Evolutionary conservation across 2,329 filamentous ascomycete species (phyloP), one percentile per base, ranked within the genome.

Genomic region (Scortechinia acanthostroma): DNA sequence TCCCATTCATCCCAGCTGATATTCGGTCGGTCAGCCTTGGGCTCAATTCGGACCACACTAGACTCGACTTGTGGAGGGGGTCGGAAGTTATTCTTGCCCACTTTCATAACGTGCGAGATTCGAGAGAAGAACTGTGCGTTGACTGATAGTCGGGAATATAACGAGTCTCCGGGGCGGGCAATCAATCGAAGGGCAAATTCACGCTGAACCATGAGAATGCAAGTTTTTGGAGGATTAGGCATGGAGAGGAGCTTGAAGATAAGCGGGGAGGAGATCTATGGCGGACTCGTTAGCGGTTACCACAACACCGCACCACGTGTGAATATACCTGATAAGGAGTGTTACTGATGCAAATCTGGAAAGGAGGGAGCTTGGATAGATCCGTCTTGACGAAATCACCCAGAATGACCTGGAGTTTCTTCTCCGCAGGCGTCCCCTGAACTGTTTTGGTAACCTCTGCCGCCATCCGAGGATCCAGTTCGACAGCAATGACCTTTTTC

Each of bases 1-100:
- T 97, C 91, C 84, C 91, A 96, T 63, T 97, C 93, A 45, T 94
- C 89, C 65, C 91, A 97, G 59, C 82, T 88, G 51, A 97, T 91
- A 53, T 89, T 84, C 45, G 91, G 91, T 28, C 89, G 71, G 51
- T 83, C 78, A 42, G 67, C 70, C 69, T 96, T 94, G 19, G 90
- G 90, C 58, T 91, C 88, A 52, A 96, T 86, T 48, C 91, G 78
- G 42, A 96, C 90, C 4, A 96, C 91, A 47, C 86, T 91, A 4
- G 82, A 88, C 65, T 98, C 93, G 47, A 98, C 93, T 57, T 89
- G 80, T 5, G 93, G 93, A 1, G 93, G 91, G 0, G 93, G 93
- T 50, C 88, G 89, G 76, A 97, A 98, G 69, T 97, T 97, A 66
- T 94, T 93, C 66, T 85, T 87, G 51, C 91, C 90, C 42, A 97